Evolutionary conservation across 1,139 yeast species (phyloP).

Genomic region (Scheffersomyces parashehatae): DNA sequence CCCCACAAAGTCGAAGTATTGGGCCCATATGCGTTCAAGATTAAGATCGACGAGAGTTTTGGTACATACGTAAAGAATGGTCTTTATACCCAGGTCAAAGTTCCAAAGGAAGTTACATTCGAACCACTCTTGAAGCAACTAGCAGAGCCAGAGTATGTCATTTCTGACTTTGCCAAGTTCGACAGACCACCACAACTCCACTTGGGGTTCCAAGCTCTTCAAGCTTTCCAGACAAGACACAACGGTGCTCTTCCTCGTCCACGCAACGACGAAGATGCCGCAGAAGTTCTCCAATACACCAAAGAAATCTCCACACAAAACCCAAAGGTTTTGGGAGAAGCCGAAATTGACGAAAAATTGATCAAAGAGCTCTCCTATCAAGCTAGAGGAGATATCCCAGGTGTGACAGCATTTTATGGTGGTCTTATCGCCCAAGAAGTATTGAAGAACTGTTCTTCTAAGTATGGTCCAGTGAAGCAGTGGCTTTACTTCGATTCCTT

Average conservation of each 20-base stretch:
- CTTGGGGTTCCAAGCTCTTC: conserved; percentile 87
- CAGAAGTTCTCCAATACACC: conserved; percentile 61
- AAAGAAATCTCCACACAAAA: conserved; percentile 59
- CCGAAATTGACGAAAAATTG: conserved; percentile 60
- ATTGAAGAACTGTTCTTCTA: conserved; percentile 90
- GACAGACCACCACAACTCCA: conserved; percentile 91
- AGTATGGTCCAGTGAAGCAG: conserved; percentile 88
- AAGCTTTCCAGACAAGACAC: conserved; percentile 66
- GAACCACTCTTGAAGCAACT: conserved; percentile 67
- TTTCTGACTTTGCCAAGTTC: conserved; percentile 90
- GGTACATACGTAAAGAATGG: conserved; percentile 85
- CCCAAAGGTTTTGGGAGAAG: conserved; percentile 56
- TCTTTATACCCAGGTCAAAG: conserved; percentile 86
- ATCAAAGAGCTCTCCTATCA: conserved; percentile 77
- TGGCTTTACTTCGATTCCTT: conserved; percentile 91
- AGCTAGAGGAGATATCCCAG: conserved; percentile 91
- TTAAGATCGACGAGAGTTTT: conserved; percentile 51
- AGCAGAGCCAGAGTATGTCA: conserved; percentile 71
- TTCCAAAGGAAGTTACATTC: conserved; percentile 66
- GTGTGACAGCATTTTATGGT: conserved; percentile 86
- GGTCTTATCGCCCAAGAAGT: conserved; percentile 97
- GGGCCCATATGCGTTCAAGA: conserved; percentile 91
- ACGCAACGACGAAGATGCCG: conserved; percentile 72
- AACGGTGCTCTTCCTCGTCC: conserved; percentile 75
- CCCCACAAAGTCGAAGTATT: conserved; percentile 78